Evolutionary conservation across 768 basidiomycete genomes (phyloP).

Genomic region (Suillus alpinus): DNA sequence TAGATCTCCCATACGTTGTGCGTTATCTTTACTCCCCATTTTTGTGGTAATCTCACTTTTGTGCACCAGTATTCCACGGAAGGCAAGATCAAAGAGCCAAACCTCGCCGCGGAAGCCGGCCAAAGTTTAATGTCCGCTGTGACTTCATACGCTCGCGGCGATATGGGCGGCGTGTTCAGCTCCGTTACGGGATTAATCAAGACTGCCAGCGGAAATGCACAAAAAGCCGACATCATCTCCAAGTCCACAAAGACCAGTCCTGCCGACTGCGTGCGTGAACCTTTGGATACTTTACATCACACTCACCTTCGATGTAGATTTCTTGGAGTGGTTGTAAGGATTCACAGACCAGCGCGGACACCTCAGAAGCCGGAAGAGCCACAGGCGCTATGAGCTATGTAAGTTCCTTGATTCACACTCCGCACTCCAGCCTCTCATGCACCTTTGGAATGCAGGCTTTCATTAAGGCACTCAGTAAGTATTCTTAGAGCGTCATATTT

Average conservation of each 20-base stretch:
- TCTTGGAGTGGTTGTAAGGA: slow-evolving; percentile 85
- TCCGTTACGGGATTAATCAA: slow-evolving; percentile 75
- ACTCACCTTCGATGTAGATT: slow-evolving; percentile 43
- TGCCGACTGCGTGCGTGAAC: slow-evolving; percentile 75
- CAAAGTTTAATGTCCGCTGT: slow-evolving; percentile 81
- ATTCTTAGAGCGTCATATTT: not conserved
- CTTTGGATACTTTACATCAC: not conserved
- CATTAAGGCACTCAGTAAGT: slow-evolving; percentile 51
- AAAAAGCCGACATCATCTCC: slow-evolving; percentile 61
- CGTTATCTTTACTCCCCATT: slow-evolving; percentile 10
- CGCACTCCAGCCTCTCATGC: not conserved
- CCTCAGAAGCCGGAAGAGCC: slow-evolving; percentile 59
- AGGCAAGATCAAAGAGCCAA: slow-evolving; percentile 93
- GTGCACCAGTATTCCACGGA: slow-evolving; percentile 80
- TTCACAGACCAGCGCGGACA: slow-evolving; percentile 79
- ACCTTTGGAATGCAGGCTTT: slow-evolving; percentile 43
- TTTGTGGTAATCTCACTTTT: not conserved
- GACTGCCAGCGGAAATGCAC: slow-evolving; percentile 61
- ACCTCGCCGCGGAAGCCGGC: slow-evolving; percentile 83
- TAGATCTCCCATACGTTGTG: slow-evolving; percentile 71
- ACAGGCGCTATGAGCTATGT: slow-evolving; percentile 83
- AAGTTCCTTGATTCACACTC: slow-evolving; percentile 21
- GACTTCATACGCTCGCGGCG: slow-evolving; percentile 71
- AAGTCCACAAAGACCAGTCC: slow-evolving; percentile 69
- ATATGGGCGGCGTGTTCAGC: slow-evolving; percentile 74